Base-by-base conservation (phyloP, 148 eudicot species). In the Cornus florida region DNA sequence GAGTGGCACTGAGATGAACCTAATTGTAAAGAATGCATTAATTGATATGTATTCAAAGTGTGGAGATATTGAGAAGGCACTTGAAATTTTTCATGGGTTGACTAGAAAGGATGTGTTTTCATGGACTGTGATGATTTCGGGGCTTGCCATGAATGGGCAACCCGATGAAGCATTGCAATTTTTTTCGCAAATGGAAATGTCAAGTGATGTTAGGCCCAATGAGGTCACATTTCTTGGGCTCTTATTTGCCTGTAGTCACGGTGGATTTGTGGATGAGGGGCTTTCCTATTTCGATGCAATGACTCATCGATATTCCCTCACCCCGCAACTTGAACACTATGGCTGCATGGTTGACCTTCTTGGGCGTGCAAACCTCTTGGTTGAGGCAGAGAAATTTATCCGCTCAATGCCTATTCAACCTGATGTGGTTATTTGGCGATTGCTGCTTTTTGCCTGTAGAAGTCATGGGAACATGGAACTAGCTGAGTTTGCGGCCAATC, bases 161-260 rank as follows among this genome's bases (percentile, higher is more conserved):
- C 20, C 66, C 20, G 66, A n/a, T 13, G 6, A 20, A n/a, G 66
- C 66, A 62, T n/a, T 62, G 22, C 66, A 62, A 2, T n/a, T 62
- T 5, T 62, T 62, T 62, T n/a, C 7, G 66, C 23, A 62, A 62
- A 62, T 62, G 66, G 66, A 62, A 62, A 62, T 6, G 23, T 62
- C 66, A 19, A 62, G 23, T 62, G 66, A 17, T 20, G 24, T 62
- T 62, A 19, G 66, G 66, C 66, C 66, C 6, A 62, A 62, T 62
- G 66, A 62, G 66, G 66, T 62, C 66, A 62, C 66, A 62, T 62
- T 62, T 20, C 66, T 62, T 62, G 66, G 66, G 66, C 24, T 62
- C 66, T 62, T 62, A 62, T n/a, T 7, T 19, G 66, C 66, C 2
- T 62, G 66, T 62, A 62, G 66, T 62, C 66, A 62, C 6, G 24